A percentile compares a stretch with the other conserved stretches of the same genome.
These are phyloP conservation scores for Lolium perenne DNA, from an alignment of 176 grass and related monocot species.

Conservation along the genomic window DNA sequence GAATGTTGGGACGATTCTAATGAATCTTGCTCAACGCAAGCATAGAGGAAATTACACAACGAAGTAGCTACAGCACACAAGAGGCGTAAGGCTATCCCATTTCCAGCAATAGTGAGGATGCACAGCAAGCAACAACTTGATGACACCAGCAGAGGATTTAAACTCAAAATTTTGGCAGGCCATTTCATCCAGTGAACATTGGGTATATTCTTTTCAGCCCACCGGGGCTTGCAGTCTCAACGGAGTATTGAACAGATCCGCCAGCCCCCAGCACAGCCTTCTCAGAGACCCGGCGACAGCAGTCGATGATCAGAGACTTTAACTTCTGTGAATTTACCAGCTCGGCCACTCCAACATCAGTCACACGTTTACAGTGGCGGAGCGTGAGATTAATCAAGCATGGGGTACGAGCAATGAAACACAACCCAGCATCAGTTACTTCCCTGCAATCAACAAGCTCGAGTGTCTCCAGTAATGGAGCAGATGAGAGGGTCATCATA, in stretches of 20 bases:
- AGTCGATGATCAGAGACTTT: slow-evolving; percentile 44
- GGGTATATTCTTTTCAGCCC: not conserved
- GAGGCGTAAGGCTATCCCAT: not conserved
- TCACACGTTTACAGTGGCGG: slow-evolving; percentile 51
- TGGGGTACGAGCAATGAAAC: slow-evolving; percentile 22
- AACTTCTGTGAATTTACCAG: slow-evolving; percentile 40
- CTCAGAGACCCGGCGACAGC: slow-evolving; percentile 44
- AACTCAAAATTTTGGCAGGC: not conserved
- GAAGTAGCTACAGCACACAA: not conserved
- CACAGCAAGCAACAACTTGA: not conserved
- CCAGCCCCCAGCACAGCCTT: slow-evolving; percentile 47
- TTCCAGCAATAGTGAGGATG: not conserved
- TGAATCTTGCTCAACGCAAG: not conserved
- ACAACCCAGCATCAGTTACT: slow-evolving; percentile 49
- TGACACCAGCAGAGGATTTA: not conserved
- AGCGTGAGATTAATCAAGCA: slow-evolving; percentile 51
- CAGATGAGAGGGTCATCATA: slow-evolving; percentile 48
- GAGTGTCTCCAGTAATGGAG: slow-evolving; percentile 37
- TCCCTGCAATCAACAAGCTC: slow-evolving; percentile 47
- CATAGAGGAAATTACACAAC: not conserved
- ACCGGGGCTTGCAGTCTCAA: not conserved
- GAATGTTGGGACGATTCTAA: not conserved
- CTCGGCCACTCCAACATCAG: slow-evolving; percentile 48
- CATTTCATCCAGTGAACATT: not conserved
- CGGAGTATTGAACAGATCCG: slow-evolving; percentile 30